phyloP scores from a whole-genome alignment of 139 green algal species.

The Chlorella sorokiniana region DNA sequence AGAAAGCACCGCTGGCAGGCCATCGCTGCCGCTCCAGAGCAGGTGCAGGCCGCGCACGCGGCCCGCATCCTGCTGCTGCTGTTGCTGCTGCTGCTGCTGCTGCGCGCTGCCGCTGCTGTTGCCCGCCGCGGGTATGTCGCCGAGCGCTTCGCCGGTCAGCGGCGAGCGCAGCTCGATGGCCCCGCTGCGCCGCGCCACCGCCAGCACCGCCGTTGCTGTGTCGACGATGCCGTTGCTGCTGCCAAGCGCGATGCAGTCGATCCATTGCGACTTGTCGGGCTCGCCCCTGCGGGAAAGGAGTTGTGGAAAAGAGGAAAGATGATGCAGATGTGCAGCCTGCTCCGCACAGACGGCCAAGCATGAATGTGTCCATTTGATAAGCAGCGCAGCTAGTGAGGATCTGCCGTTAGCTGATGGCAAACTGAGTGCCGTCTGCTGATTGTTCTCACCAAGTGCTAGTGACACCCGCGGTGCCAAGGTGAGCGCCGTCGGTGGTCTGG shows the following conservation, averaged over 20 bases:
- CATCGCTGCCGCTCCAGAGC: neutral
- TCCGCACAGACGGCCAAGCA: no score
- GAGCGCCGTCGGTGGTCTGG: conserved; percentile 11
- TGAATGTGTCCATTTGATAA: no score
- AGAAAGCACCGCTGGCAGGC: conserved; percentile 25
- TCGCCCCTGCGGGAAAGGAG: conserved; percentile 22
- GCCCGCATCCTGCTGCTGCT: conserved; percentile 9
- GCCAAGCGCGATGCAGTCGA: conserved; percentile 15
- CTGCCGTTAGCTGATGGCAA: no score
- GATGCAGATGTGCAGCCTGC: neutral
- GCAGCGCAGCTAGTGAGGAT: neutral
- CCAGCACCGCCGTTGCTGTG: conserved; percentile 18
- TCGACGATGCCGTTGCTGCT: conserved; percentile 21
- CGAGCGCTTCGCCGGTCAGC: neutral
- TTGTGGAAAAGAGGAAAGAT: neutral
- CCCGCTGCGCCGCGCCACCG: conserved; percentile 15
- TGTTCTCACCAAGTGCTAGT: conserved; percentile 32
- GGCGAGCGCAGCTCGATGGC: conserved; percentile 16
- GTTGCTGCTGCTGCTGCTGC: conserved; percentile 1
- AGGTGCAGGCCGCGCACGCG: conserved; percentile 23
- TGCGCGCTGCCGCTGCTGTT: neutral
- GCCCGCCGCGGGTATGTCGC: neutral
- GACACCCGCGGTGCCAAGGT: neutral
- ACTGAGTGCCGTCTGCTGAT: no score
- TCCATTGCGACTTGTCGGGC: conserved; percentile 22